Conservation (phyloP, 129 eudicot species). For the Arctium minus region DNA sequence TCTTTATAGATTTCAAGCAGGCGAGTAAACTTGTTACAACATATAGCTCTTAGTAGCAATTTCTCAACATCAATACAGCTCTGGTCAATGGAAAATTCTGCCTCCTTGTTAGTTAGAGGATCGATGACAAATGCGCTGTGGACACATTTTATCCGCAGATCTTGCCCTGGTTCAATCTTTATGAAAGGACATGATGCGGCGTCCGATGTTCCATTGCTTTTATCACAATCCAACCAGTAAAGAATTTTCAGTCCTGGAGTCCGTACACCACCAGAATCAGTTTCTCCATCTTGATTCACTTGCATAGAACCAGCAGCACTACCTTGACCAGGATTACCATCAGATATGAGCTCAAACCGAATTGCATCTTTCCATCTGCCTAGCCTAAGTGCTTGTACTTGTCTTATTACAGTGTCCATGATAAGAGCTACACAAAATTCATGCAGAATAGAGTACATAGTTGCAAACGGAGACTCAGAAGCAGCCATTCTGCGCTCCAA, state of each 20-base stretch:
- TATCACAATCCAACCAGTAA: constrained; percentile 87
- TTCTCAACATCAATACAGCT: constrained; percentile 94
- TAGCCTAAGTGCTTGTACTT: constrained; percentile 75
- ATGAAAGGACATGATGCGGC: constrained; percentile 60
- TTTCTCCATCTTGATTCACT: constrained; percentile 75
- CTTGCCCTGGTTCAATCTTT: constrained; percentile 90
- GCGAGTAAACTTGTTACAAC: constrained; percentile 84
- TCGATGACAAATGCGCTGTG: constrained; percentile 93
- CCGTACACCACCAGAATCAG: constrained; percentile 57
- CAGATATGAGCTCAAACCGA: constrained; percentile 88
- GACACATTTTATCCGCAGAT: constrained; percentile 74
- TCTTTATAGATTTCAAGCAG: constrained; percentile 82
- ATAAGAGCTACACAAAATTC: constrained; percentile 86
- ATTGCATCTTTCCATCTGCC: constrained; percentile 99
- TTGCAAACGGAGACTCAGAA: constrained; percentile 73
- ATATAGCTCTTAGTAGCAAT: constrained; percentile 74
- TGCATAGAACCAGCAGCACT: constrained; percentile 54
- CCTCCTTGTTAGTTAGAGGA: constrained; percentile 83
- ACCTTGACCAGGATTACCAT: constrained; percentile 69
- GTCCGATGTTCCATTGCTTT: constrained; percentile 51
- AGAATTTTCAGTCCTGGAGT: constrained; percentile 87
- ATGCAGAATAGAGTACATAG: constrained; percentile 76
- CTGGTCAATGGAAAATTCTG: constrained; percentile 76
- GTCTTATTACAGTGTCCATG: constrained; percentile 96
- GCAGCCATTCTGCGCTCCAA: constrained; percentile 99